A percentile compares a stretch with the other conserved stretches of the same genome.
Conservation (phyloP, 2,329 filamentous ascomycete species). For the Remersonia thermophila region DNA sequence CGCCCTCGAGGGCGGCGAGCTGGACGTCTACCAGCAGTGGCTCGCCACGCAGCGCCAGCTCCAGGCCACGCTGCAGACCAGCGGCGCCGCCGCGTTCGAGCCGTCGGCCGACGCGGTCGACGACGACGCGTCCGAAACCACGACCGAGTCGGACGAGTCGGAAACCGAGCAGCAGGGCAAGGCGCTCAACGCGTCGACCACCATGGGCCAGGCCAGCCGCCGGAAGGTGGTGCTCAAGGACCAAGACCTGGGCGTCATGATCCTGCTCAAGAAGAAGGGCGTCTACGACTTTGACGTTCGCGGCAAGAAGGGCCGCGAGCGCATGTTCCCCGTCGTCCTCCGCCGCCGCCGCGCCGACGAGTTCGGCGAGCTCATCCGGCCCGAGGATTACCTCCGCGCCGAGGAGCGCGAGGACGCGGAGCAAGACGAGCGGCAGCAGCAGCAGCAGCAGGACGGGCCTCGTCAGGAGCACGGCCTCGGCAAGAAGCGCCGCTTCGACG, state of each 20-base stretch:
- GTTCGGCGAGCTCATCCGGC: slow-evolving; percentile 85
- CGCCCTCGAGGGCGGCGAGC: slow-evolving; percentile 62
- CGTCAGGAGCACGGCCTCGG: slow-evolving; percentile 55
- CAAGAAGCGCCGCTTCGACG: slow-evolving; percentile 91
- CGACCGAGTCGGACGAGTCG: slow-evolving; percentile 75
- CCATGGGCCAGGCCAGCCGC: slow-evolving; percentile 68
- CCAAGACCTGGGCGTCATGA: slow-evolving; percentile 82
- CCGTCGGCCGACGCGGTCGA: slow-evolving; percentile 62
- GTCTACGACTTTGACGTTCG: slow-evolving; percentile 91
- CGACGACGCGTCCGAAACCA: slow-evolving; percentile 78
- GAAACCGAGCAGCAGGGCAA: slow-evolving; percentile 86
- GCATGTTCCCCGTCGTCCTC: slow-evolving; percentile 79
- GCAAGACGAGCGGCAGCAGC: slow-evolving; percentile 48
- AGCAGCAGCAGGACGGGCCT: slow-evolving; percentile 34
- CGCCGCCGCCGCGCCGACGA: slow-evolving; percentile 73
- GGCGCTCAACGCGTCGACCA: slow-evolving; percentile 76
- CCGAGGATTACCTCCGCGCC: slow-evolving; percentile 84
- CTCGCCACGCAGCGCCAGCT: slow-evolving; percentile 78
- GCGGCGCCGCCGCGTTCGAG: slow-evolving; percentile 56
- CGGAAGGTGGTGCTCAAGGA: slow-evolving; percentile 81
- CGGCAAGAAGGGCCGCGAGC: slow-evolving; percentile 81
- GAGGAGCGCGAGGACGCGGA: slow-evolving; percentile 68
- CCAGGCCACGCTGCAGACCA: slow-evolving; percentile 64
- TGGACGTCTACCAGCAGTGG: slow-evolving; percentile 80
- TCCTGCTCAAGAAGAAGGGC: slow-evolving; percentile 76